Evolutionary conservation across 495 filamentous ascomycete genomes (phyloP), one percentile per base, ranked within the genome.

Genomic region (Pyrenopolyporus hunteri): DNA sequence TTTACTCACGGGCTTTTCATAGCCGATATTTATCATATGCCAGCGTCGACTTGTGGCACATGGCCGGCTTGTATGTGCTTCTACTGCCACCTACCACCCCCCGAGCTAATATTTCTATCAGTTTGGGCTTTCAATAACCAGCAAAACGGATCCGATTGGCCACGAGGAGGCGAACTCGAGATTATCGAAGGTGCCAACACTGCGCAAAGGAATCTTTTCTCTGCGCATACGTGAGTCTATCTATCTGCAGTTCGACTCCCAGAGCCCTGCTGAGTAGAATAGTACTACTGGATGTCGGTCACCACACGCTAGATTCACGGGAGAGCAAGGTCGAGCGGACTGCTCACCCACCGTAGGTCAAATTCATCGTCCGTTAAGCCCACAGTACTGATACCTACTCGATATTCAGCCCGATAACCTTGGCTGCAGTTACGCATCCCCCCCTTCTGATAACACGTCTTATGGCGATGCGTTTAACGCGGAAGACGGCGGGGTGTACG

Each of bases 111-210:
- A n/a, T 23, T 11, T 11, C 10, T 20, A 4, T 8, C 28, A 69
- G 70, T 70, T 64, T 72, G 71, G 73, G 72, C 71, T 23, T 75
- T 68, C 57, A 75, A 75, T 39, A 65, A 73, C 43, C 56, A 67
- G 33, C 61, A 70, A 1, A 50, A 72, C 17, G 67, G 57, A 13
- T 6, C 39, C 16, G 46, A 67, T 10, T 92, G 88, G 89, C 89
- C 88, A 0, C 69, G 73, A 3, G 81, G 85, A 49, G 90, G 90
- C 5, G 90, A 95, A 71, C 86, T 92, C 35, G 89, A 93, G 75
- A 91, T 93, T 64, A 88, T 93, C 61, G 89, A 95, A 70, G 87
- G 88, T 17, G 85, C 90, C 48, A 89, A 90, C 70, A 71, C 76
- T 17, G 80, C 86, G 42, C 72, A 78, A 2, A 70, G 77, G 49